Percentiles rank a stretch among this genome's conserved stretches.
phyloP scores from a whole-genome alignment of 2,329 filamentous ascomycete genomes.

The Apiospora koreana region DNA sequence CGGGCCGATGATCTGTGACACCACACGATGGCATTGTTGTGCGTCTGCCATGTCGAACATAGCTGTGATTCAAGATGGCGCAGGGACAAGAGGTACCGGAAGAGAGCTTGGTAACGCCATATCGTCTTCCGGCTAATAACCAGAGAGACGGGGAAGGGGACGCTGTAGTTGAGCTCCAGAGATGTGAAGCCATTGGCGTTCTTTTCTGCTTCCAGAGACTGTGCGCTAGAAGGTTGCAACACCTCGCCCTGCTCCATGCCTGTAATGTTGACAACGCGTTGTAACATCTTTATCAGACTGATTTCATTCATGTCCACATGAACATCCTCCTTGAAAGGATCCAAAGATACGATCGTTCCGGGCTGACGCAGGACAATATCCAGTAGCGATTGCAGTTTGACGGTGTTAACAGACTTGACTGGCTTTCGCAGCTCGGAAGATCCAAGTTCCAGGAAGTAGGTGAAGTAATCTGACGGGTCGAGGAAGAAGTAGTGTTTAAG shows the following conservation, averaged over 20 bases:
- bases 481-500: conserved; percentile 99
- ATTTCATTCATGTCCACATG: conserved; percentile 97
- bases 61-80: conserved; percentile 88
- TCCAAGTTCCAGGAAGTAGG: conserved; percentile 92
- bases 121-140: conserved; percentile 96
- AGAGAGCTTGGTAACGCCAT: conserved; percentile 94
- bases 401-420: conserved; percentile 84
- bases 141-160: conserved; percentile 92
- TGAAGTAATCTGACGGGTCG: conserved; percentile 96
- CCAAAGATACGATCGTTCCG: conserved; percentile 87
- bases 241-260: conserved; percentile 90
- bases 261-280: conserved; percentile 94
- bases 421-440: conserved; percentile 88
- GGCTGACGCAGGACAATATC: conserved; percentile 96
- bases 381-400: conserved; percentile 92
- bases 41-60: conserved; percentile 85
- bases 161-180: conserved; percentile 88
- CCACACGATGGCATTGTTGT: conserved; percentile 81
- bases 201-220: conserved; percentile 76
- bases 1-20: conserved; percentile 73
- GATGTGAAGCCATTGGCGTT: conserved; percentile 90
- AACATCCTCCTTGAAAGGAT: conserved; percentile 98
- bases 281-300: conserved; percentile 88
- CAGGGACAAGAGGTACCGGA: conserved; percentile 88
- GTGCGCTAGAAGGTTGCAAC: conserved; percentile 70